These are phyloP conservation scores for Dothistroma pini DNA, from an alignment of 2,329 filamentous ascomycete genomes.

Conservation along the genomic window DNA sequence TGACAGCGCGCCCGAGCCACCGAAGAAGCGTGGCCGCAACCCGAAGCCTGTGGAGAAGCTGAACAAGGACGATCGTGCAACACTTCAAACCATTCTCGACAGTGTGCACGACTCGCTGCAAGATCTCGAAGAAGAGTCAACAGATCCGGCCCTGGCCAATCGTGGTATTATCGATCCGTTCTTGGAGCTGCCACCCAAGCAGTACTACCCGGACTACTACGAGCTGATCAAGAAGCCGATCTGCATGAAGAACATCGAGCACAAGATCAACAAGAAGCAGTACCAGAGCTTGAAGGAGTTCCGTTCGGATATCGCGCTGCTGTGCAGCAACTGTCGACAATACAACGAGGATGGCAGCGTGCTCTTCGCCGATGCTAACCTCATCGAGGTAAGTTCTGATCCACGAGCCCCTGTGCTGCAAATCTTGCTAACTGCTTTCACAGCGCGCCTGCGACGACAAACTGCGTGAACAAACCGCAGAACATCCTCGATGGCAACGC, in stretches of 20 bases:
- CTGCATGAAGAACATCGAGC: slow-evolving; percentile 91
- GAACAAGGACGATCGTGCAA: slow-evolving; percentile 64
- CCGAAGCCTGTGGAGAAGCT: slow-evolving; percentile 65
- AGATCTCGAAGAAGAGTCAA: slow-evolving; percentile 75
- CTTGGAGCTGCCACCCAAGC: slow-evolving; percentile 83
- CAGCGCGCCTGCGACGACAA: slow-evolving; percentile 46
- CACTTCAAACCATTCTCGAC: slow-evolving; percentile 76
- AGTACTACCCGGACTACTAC: slow-evolving; percentile 93
- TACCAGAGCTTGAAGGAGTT: slow-evolving; percentile 80
- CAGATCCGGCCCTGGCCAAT: slow-evolving; percentile 53
- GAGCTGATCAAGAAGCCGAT: slow-evolving; percentile 88
- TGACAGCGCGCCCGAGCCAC: slow-evolving; percentile 68
- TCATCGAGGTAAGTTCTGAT: slow-evolving; percentile 71
- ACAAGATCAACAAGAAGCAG: slow-evolving; percentile 93
- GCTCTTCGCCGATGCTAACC: slow-evolving; percentile 85
- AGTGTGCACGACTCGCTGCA: slow-evolving; percentile 76
- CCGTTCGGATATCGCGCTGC: slow-evolving; percentile 73
- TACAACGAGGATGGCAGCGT: slow-evolving; percentile 97
- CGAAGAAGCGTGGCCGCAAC: slow-evolving; percentile 70
- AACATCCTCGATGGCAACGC: slow-evolving; percentile 55
- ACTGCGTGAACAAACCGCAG: slow-evolving; percentile 52
- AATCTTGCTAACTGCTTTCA: slow-evolving; percentile 9
- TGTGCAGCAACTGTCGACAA: slow-evolving; percentile 87
- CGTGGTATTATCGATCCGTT: slow-evolving; percentile 92
- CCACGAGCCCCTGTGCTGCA: not conserved